These are phyloP conservation scores for Luffa acutangula DNA, from an alignment of 306 rosid species.

Conservation along the genomic window DNA sequence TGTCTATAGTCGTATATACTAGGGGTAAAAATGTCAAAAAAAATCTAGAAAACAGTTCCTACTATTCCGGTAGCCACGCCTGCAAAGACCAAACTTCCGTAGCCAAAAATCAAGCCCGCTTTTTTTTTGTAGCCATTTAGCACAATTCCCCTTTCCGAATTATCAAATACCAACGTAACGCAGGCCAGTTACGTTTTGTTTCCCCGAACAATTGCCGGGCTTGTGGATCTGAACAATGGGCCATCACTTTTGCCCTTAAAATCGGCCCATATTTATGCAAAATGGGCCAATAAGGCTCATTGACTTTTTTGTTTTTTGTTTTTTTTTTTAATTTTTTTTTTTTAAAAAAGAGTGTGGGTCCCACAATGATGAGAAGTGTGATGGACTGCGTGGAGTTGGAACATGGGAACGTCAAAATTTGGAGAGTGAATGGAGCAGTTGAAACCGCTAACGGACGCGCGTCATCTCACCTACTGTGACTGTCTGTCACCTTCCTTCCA, in stretches of 20 bases:
- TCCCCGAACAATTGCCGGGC: not conserved
- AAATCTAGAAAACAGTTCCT: too few relatives aligned
- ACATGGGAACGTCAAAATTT: not conserved
- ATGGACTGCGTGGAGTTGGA: not conserved
- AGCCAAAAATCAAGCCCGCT: too few relatives aligned
- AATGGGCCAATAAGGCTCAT: not conserved
- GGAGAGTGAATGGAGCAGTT: not conserved
- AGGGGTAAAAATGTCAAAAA: too few relatives aligned
- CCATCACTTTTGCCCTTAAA: not conserved
- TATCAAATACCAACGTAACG: not conserved
- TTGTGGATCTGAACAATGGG: not conserved
- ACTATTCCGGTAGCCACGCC: too few relatives aligned
- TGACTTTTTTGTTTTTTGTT: too few relatives aligned
- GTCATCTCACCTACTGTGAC: slow-evolving; percentile 5
- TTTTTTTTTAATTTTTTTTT: too few relatives aligned
- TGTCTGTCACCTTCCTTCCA: not conserved
- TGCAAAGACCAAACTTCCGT: too few relatives aligned
- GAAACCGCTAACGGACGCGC: slow-evolving; percentile 1
- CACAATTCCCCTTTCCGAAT: too few relatives aligned
- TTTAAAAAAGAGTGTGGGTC: not conserved
- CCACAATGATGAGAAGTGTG: not conserved
- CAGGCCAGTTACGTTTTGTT: not conserved
- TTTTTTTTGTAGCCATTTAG: too few relatives aligned
- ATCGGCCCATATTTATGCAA: not conserved
- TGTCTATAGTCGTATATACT: too few relatives aligned